Base-by-base conservation (phyloP, 495 filamentous ascomycete species). In the Podospora sp. region DNA sequence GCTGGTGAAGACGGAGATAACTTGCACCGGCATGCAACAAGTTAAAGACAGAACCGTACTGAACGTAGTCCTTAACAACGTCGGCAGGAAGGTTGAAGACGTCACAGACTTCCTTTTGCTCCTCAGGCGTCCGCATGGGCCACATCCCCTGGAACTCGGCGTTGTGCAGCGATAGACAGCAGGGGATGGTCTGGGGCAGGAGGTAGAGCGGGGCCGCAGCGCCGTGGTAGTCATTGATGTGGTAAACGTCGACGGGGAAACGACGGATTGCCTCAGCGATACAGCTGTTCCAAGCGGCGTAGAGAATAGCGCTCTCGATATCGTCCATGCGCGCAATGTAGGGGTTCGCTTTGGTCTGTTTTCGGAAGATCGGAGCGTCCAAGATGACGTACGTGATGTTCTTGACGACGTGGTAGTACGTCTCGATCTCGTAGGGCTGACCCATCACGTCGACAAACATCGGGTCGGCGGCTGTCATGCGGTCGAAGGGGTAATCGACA, bases 201-300 rank as follows among this genome's bases (percentile, higher is more conserved):
- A 90, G 80, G 64, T 91, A 88, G 20, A 91, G 76, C 16, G 88
- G 89, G 40, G 90, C 90, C 4, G 89, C 73, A 25, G 90, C 87
- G 53, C 90, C 90, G 67, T 92, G 90, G 71, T 91, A 92, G 72
- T 92, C 90, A 73, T 92, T 92, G 71, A 91, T 88, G 73, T 92
- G 90, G 73, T 92, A 92, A 16, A 92, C 68, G 71, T 91, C 88
- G 60, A 90, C 79, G 21, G 68, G 62, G 71, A 85, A 87, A 53
- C 83, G 79, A 16, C 72, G 82, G 58, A 90, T 81, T 0, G 86
- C 73, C 65, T 87, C 79, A 0, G 88, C 85, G 68, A 90, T 89
- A 65, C 88, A 90, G 63, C 85, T 82, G 63, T 91, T 91, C 88
- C 88, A 91, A 0, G 88, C 86, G 0, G 88, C 88, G 70, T 91